phyloP scores from a whole-genome alignment of 352 stramenopile species.

The Halophytophthora polymorphica region DNA sequence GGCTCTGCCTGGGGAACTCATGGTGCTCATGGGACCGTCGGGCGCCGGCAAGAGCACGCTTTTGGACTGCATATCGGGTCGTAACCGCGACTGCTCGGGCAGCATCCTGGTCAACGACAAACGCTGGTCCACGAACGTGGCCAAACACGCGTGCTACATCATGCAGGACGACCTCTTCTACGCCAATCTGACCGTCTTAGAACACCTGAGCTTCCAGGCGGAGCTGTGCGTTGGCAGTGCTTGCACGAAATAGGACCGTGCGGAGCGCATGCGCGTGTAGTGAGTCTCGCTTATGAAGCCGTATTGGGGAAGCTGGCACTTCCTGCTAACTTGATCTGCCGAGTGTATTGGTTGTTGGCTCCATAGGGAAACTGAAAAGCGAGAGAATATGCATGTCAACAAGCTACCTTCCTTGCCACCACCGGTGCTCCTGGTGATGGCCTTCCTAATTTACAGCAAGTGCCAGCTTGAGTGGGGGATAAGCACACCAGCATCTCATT shows the following conservation, averaged over 20 bases:
- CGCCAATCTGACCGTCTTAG: slow-evolving; percentile 82
- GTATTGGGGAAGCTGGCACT: too few species aligned
- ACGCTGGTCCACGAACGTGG: slow-evolving; percentile 28
- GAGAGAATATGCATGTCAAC: neutral
- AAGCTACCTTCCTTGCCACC: slow-evolving; percentile 11
- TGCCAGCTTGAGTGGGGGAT: too few species aligned
- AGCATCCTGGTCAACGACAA: slow-evolving; percentile 64
- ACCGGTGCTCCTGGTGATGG: too few species aligned
- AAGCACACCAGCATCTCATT: too few species aligned
- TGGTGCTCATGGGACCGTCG: slow-evolving; percentile 67
- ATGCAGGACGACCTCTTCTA: slow-evolving; percentile 90
- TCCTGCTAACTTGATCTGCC: too few species aligned
- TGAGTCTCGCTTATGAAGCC: too few species aligned
- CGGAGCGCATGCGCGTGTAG: slow-evolving; percentile 25
- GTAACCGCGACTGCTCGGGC: slow-evolving; percentile 74
- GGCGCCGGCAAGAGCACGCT: slow-evolving; percentile 92
- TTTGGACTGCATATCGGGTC: slow-evolving; percentile 90
- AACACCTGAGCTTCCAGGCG: slow-evolving; percentile 88
- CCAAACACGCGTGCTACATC: slow-evolving; percentile 54
- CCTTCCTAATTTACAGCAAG: too few species aligned
- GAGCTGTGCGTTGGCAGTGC: slow-evolving; percentile 64
- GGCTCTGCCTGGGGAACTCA: slow-evolving; percentile 43
- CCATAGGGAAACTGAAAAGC: too few species aligned
- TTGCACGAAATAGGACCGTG: slow-evolving; percentile 21
- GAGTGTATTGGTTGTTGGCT: too few species aligned